Conservation (phyloP, 495 filamentous ascomycete genomes). For the Talaromyces borbonicus region DNA sequence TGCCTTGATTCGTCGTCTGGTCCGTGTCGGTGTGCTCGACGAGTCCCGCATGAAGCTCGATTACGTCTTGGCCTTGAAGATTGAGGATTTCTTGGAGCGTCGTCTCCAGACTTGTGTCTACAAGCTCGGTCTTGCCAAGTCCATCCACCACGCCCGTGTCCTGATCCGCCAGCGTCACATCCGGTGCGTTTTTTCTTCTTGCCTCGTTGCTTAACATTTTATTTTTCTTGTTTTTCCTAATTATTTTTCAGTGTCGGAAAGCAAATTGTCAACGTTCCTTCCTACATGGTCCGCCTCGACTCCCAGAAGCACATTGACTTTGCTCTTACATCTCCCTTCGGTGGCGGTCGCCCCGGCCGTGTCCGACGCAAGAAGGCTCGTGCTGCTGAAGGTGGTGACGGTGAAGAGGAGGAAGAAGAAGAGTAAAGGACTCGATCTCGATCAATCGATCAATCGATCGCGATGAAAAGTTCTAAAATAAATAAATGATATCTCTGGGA, state of each 20-base stretch:
- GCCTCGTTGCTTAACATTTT: not conserved
- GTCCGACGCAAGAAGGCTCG: constrained; percentile 98
- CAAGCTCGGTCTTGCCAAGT: constrained; percentile 99
- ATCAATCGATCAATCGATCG: constrained; percentile 38
- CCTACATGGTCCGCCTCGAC: constrained; percentile 98
- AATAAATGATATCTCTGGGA: constrained; percentile 8
- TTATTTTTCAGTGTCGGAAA: constrained; percentile 65
- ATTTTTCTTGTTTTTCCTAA: no score
- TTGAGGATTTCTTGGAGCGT: constrained; percentile 99
- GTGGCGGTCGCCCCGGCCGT: constrained; percentile 92
- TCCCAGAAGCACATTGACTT: constrained; percentile 99
- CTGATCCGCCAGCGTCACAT: constrained; percentile 98
- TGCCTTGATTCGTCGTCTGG: constrained; percentile 98
- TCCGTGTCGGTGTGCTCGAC: constrained; percentile 98
- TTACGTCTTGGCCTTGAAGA: constrained; percentile 98
- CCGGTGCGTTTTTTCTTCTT: constrained; percentile 41
- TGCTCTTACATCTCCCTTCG: constrained; percentile 90
- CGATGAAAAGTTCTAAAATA: constrained; percentile 17
- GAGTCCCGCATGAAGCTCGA: constrained; percentile 99
- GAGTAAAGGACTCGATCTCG: constrained; percentile 66
- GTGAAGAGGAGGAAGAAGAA: constrained; percentile 80
- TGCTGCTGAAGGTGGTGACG: constrained; percentile 86
- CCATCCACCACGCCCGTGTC: constrained; percentile 99
- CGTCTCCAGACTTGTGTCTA: constrained; percentile 98
- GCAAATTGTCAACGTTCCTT: constrained; percentile 99